Evolutionary conservation across 108 stramenopile genomes (phyloP), one percentile per base, ranked within the genome.

Genomic region (Epipyxis sp.): DNA sequence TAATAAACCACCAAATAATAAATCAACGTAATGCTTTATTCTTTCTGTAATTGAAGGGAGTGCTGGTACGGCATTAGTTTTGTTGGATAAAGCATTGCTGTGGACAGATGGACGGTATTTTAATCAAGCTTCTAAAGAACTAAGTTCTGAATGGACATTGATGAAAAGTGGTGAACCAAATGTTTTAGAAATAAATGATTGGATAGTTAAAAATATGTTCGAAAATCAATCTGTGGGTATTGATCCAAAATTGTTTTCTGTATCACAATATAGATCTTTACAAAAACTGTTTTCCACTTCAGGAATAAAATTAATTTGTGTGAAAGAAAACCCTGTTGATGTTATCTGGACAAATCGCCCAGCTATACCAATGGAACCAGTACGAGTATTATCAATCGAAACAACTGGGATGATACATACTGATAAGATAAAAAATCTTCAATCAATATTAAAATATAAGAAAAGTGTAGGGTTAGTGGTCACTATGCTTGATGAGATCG

Each of bases 31-130:
- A n/a, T n/a, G n/a, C n/a, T n/a, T n/a, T n/a, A n/a, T n/a, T n/a
- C n/a, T n/a, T n/a, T n/a, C n/a, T n/a, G n/a, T n/a, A n/a, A n/a
- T n/a, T n/a, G n/a, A n/a, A n/a, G n/a, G 98, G 6, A 89, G 87
- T 69, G 96, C 96, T 0, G 98, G 98, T 1, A 98, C 97, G 1
- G 97, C 95, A 1, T 81, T 98, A 30, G 90, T 99, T 13, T 88
- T 89, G 0, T 1, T 13, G 44, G 69, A 78, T 50, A 76, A 59
- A 10, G 92, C 91, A 0, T 81, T 86, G 65, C 80, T 97, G 59
- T 99, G 96, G 96, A 97, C 97, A 0, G 96, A 97, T 76, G 94
- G 94, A 0, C 79, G 98, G 37, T 99, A 99, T 77, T 94, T 89
- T 83, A 90, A 93, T 72, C 96, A 99, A 86, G 98, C 98, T 10